These are phyloP conservation scores for Populus ilicifolia DNA, from an alignment of 345 rosid species.

Conservation along the genomic window DNA sequence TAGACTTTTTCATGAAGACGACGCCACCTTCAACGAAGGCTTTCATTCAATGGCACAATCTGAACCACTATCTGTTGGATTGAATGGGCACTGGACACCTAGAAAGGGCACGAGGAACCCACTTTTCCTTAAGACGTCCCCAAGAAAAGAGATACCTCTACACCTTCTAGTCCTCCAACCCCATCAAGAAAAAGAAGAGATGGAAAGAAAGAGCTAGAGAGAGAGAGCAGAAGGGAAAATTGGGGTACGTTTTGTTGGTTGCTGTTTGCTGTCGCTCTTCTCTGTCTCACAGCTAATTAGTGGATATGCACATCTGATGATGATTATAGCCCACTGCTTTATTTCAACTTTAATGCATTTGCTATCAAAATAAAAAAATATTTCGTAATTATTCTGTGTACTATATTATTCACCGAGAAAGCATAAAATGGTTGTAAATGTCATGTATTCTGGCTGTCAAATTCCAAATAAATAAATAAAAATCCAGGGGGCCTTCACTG, in stretches of 20 bases:
- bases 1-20: slow-evolving; percentile 3
- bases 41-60: slow-evolving; percentile 19
- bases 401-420: background rate
- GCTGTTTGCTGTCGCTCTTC: no score
- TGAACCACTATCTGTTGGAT: slow-evolving; percentile 25
- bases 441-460: background rate
- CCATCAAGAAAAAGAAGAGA: background rate
- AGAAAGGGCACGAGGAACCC: slow-evolving; percentile 24
- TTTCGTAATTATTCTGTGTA: background rate
- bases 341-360: background rate
- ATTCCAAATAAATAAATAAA: background rate
- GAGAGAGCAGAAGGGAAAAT: background rate
- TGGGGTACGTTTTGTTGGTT: no score
- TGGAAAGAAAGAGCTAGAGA: no score
- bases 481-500: no score
- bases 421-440: background rate
- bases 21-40: slow-evolving; percentile 17
- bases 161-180: background rate
- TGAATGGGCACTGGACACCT: slow-evolving; percentile 39
- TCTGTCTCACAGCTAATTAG: no score
- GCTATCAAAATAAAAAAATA: background rate
- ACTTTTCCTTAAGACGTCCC: slow-evolving; percentile 11
- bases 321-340: slow-evolving; percentile 11
- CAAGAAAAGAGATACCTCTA: slow-evolving; percentile 12
- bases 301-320: background rate